Percentiles rank a stretch among this genome's conserved stretches.
Evolutionary conservation across 2,329 filamentous ascomycete species (phyloP).

Genomic region (Botryotinia convoluta): DNA sequence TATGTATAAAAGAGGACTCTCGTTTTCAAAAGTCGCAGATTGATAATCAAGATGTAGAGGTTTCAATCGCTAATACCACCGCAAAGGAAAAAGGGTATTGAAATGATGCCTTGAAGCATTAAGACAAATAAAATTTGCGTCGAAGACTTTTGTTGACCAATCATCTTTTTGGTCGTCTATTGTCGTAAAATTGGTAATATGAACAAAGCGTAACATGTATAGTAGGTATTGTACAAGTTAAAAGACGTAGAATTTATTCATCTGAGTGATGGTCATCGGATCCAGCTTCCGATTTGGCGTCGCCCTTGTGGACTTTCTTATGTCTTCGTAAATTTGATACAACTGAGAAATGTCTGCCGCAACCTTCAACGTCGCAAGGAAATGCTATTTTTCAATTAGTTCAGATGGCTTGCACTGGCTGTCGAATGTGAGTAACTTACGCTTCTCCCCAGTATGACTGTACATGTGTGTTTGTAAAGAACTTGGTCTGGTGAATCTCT

Average conservation of each 20-base stretch:
- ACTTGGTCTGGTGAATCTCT: conserved; percentile 91
- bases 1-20: neutral
- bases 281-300: conserved; percentile 60
- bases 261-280: conserved; percentile 60
- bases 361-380: conserved; percentile 89
- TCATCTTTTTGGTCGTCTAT: conserved; percentile 12
- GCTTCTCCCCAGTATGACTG: conserved; percentile 96
- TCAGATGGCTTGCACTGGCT: neutral
- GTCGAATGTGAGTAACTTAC: conserved; percentile 54
- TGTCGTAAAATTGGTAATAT: conserved; percentile 14
- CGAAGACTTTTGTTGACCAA: conserved; percentile 2
- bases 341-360: conserved; percentile 93
- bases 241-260: conserved; percentile 35
- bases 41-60: neutral
- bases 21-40: neutral
- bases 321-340: conserved; percentile 94
- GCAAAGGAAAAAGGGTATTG: neutral
- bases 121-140: neutral
- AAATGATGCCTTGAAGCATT: conserved; percentile 7
- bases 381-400: conserved; percentile 61
- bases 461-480: conserved; percentile 98
- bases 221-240: conserved; percentile 10
- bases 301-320: conserved; percentile 91
- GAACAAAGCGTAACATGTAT: conserved; percentile 4
- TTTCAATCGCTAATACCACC: neutral